phyloP scores from a whole-genome alignment of 768 basidiomycete species.

The Leccinum sublutescens region DNA sequence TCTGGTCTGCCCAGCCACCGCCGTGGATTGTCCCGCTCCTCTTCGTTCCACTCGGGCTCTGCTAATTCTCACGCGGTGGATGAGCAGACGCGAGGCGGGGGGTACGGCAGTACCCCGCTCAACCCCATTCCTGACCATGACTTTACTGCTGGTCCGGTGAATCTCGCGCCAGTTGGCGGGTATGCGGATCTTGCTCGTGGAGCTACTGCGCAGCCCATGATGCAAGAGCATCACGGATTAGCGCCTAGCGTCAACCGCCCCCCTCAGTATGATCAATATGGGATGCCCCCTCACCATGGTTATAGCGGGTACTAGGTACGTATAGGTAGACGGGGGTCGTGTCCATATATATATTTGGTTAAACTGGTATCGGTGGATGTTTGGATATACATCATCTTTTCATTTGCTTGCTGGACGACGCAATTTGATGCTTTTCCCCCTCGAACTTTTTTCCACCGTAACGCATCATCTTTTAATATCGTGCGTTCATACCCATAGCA shows the following conservation, averaged over 20 bases:
- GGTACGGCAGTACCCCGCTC: constrained; percentile 30
- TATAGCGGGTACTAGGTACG: constrained; percentile 25
- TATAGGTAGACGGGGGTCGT: not conserved
- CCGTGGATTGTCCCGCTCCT: constrained; percentile 54
- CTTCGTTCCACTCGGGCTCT: constrained; percentile 64
- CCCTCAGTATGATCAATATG: constrained; percentile 49
- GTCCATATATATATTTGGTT: not conserved
- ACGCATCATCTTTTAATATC: constrained; percentile 1
- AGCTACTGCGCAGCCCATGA: constrained; percentile 61
- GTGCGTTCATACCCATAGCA: constrained; percentile 26
- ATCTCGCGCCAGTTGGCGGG: constrained; percentile 67
- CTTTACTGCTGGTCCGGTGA: constrained; percentile 61
- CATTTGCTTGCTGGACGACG: constrained; percentile 34
- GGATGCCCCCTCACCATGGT: constrained; percentile 60
- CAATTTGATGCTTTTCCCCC: constrained; percentile 11
- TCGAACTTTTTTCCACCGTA: not conserved
- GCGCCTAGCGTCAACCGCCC: constrained; percentile 46
- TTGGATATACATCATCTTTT: constrained; percentile 7
- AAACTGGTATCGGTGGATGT: not conserved
- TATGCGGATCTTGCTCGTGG: constrained; percentile 83
- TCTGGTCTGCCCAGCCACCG: constrained; percentile 45
- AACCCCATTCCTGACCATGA: constrained; percentile 68
- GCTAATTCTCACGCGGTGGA: constrained; percentile 35
- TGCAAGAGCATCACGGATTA: constrained; percentile 38
- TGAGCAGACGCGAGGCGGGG: constrained; percentile 32